phyloP scores from a whole-genome alignment of 1,284 basidiomycete genomes.

The Ustilago tritici region DNA sequence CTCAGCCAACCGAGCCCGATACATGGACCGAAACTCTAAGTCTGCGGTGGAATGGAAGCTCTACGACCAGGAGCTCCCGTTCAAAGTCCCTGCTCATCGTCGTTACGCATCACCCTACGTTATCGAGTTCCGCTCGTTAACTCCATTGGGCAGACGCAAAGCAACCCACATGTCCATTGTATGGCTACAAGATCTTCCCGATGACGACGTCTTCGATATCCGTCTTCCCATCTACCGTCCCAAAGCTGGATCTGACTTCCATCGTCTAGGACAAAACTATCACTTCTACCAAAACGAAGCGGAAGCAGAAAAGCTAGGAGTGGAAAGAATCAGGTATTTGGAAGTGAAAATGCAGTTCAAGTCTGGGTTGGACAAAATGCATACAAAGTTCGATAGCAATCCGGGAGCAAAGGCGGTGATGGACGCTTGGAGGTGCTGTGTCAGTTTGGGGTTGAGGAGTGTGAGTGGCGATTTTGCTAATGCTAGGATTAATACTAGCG shows the following conservation, averaged over 20 bases:
- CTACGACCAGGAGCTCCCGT: constrained; percentile 23
- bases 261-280: constrained; percentile 55
- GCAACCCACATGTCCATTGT: constrained; percentile 42
- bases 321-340: constrained; percentile 39
- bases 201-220: constrained; percentile 46
- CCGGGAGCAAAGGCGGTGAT: constrained; percentile 44
- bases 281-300: constrained; percentile 40
- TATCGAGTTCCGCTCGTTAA: constrained; percentile 47
- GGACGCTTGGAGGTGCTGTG: constrained; percentile 53
- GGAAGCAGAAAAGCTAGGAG: constrained; percentile 39
- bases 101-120: constrained; percentile 50
- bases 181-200: constrained; percentile 55
- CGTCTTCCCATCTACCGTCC: constrained; percentile 48
- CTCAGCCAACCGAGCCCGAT: constrained; percentile 12
- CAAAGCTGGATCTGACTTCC: constrained; percentile 33
- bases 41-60: constrained; percentile 40
- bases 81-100: constrained; percentile 48
- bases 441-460: constrained; percentile 39
- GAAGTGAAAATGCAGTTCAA: constrained; percentile 54
- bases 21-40: constrained; percentile 16
- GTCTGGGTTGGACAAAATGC: constrained; percentile 51
- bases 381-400: constrained; percentile 45
- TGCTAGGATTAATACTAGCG: constrained; percentile 13
- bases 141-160: constrained; percentile 35
- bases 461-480: constrained; percentile 48